Conservation (phyloP, 768 basidiomycete genomes). For the Mycena galericulata region DNA sequence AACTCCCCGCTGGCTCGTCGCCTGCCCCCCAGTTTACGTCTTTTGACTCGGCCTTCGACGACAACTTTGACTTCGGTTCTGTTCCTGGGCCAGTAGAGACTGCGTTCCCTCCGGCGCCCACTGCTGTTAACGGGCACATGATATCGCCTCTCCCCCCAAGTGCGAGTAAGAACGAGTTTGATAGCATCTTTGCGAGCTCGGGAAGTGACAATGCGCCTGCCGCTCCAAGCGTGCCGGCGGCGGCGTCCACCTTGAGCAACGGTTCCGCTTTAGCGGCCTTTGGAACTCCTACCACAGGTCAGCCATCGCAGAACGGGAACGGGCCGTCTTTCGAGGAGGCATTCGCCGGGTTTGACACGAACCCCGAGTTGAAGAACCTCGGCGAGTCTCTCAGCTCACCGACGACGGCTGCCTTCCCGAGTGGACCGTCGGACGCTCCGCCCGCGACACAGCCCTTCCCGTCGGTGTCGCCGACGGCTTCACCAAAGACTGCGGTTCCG, state of each 20-base stretch:
- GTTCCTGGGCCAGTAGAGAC: slow-evolving; percentile 57
- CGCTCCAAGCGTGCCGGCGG: background rate
- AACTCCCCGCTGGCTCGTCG: slow-evolving; percentile 53
- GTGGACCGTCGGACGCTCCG: slow-evolving; percentile 34
- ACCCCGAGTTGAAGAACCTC: slow-evolving; percentile 52
- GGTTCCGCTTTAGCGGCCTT: slow-evolving; percentile 26
- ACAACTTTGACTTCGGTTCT: slow-evolving; percentile 70
- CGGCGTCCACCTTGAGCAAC: slow-evolving; percentile 9
- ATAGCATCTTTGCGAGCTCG: slow-evolving; percentile 27
- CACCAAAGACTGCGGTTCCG: slow-evolving; percentile 23
- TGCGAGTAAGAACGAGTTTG: slow-evolving; percentile 33
- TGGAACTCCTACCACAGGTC: background rate
- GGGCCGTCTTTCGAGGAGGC: slow-evolving; percentile 64
- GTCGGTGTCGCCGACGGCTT: slow-evolving; percentile 26
- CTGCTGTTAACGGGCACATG: slow-evolving; percentile 43
- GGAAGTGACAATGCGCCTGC: background rate
- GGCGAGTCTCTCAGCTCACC: slow-evolving; percentile 52
- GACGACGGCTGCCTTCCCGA: slow-evolving; percentile 46
- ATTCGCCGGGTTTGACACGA: slow-evolving; percentile 61
- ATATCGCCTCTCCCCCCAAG: slow-evolving; percentile 22
- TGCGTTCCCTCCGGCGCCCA: slow-evolving; percentile 43
- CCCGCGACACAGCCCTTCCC: slow-evolving; percentile 27
- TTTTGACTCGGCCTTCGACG: slow-evolving; percentile 75
- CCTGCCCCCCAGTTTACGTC: slow-evolving; percentile 58
- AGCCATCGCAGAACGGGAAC: slow-evolving; percentile 24